Evolutionary conservation across 2,329 filamentous ascomycete genomes (phyloP).

Genomic region (Exophiala alcalophila): DNA sequence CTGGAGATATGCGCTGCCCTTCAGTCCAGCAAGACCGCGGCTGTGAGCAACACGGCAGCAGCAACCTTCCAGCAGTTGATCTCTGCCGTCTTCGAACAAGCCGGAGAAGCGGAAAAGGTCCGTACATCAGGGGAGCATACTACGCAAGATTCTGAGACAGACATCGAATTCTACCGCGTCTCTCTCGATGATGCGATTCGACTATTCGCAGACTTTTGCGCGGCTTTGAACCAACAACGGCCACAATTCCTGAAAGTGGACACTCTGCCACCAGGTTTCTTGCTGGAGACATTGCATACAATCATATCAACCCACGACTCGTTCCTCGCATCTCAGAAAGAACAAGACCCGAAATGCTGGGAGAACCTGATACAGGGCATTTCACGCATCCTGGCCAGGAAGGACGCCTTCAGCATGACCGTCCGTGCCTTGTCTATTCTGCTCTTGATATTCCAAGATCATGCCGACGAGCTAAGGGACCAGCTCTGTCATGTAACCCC

Average conservation of each 20-base stretch:
- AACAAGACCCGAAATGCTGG: constrained; percentile 76
- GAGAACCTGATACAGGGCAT: constrained; percentile 47
- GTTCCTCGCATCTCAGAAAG: constrained; percentile 73
- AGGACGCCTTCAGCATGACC: constrained; percentile 23
- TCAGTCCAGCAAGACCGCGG: constrained; percentile 85
- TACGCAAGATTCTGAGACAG: constrained; percentile 14
- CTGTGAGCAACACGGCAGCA: constrained; percentile 92
- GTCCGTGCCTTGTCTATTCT: constrained; percentile 22
- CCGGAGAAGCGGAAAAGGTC: constrained; percentile 38
- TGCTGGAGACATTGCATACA: constrained; percentile 87
- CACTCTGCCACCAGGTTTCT: constrained; percentile 74
- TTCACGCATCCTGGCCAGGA: constrained; percentile 17
- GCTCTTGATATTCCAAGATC: constrained; percentile 12
- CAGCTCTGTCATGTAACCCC: constrained; percentile 83
- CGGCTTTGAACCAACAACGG: constrained; percentile 79
- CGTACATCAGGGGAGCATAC: constrained; percentile 8
- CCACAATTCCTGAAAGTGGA: constrained; percentile 79
- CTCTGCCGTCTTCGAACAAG: constrained; percentile 89
- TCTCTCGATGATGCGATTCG: constrained; percentile 42
- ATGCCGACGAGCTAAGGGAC: constrained; percentile 11
- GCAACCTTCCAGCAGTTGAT: constrained; percentile 95
- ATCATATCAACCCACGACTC: constrained; percentile 80
- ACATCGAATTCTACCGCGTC: constrained; percentile 17
- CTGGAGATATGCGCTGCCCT: constrained; percentile 89
- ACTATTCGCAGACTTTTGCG: constrained; percentile 82